These are phyloP conservation scores for Pisolithus albus DNA, from an alignment of 768 basidiomycete genomes.

Conservation along the genomic window DNA sequence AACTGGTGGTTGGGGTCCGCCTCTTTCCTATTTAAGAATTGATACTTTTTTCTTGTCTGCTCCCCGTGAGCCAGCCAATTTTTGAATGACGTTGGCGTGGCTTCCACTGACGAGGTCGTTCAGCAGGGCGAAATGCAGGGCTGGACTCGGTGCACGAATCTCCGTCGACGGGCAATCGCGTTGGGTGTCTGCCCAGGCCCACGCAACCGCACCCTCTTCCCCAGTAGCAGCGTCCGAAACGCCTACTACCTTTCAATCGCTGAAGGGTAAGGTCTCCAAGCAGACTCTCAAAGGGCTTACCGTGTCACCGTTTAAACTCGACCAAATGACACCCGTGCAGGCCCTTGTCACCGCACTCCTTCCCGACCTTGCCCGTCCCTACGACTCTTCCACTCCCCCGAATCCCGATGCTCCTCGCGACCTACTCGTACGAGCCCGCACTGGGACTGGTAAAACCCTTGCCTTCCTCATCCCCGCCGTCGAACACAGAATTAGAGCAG, in stretches of 20 bases:
- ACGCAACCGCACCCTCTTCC: background rate
- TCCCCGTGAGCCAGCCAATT: background rate
- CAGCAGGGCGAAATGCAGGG: background rate
- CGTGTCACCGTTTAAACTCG: constrained; percentile 56
- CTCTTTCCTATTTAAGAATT: background rate
- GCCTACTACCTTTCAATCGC: constrained; percentile 26
- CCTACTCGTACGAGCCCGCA: constrained; percentile 79
- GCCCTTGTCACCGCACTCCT: constrained; percentile 69
- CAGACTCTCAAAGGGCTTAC: constrained; percentile 55
- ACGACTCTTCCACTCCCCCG: constrained; percentile 23
- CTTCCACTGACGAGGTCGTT: background rate
- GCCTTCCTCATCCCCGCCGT: constrained; percentile 85
- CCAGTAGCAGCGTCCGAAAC: background rate
- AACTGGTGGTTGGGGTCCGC: background rate
- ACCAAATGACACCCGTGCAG: constrained; percentile 77
- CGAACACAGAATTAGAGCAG: constrained; percentile 59
- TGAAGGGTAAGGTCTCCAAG: constrained; percentile 34
- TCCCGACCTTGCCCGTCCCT: constrained; percentile 57
- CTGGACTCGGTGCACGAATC: background rate
- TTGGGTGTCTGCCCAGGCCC: background rate
- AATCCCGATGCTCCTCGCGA: constrained; percentile 40
- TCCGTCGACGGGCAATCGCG: background rate
- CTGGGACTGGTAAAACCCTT: constrained; percentile 85
- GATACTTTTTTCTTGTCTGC: background rate
- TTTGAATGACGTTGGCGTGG: background rate